Evolutionary conservation across 1,139 yeast genomes (phyloP), one percentile per base, ranked within the genome.

Genomic region (Sugiyamaella grinbergsii): DNA sequence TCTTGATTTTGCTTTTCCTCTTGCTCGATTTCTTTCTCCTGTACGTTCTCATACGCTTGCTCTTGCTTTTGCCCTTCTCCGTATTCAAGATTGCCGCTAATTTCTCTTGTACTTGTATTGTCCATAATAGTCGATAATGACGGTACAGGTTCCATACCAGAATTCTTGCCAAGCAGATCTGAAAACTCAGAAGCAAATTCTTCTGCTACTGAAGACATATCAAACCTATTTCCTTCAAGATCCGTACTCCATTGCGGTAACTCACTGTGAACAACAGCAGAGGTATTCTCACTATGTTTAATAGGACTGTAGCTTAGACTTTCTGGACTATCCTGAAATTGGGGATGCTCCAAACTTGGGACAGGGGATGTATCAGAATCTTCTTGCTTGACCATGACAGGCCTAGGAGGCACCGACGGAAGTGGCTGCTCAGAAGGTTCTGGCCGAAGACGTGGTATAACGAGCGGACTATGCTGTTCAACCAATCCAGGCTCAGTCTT

Each of bases 171-270:
- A 7, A 58, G 44, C 19, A 58, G 24, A 22, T 58, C 58, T 8
- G 59, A 50, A 26, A 59, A 58, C 42, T 58, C 57, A n/a, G 58
- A 49, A 3, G 58, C 57, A 47, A 59, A 59, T 24, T 55, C 61
- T n/a, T 50, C 52, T 11, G 53, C 55, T 5, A 52, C 50, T 1
- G 55, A 52, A 5, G 50, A 33, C 52, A 42, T 32, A 19, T 28
- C 44, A 36, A 23, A 22, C 6, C 41, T 29, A 22, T 42, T 39
- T 4, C 37, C 29, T 2, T 28, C 47, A 19, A 22, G 37, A 10
- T 29, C 38, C n/a, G 23, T 31, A 20, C 24, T 20, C 41, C 47
- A 43, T 10, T 13, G 26, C 20, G 50, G 41, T 8, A 39, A 11
- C 16, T 33, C 42, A 16, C 28, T 43, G n/a, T 15, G 34, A 29